These are phyloP conservation scores for Hericium coralloides DNA, from an alignment of 768 basidiomycete species.

Conservation along the genomic window DNA sequence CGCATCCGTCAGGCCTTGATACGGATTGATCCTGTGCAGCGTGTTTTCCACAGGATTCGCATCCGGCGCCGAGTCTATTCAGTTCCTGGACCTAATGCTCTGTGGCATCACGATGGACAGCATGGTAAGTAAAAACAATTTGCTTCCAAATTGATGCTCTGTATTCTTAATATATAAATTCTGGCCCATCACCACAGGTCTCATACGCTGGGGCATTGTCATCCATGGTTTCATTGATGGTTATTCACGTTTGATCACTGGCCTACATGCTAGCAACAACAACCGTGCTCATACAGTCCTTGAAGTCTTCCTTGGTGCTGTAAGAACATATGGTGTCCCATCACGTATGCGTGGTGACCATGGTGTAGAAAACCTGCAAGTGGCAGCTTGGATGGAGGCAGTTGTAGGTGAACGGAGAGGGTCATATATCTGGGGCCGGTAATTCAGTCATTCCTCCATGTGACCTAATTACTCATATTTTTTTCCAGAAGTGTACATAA, in stretches of 20 bases:
- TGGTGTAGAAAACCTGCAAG: conserved; percentile 20
- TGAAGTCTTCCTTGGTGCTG: conserved; percentile 9
- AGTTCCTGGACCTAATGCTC: conserved; percentile 18
- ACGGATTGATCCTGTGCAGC: conserved; percentile 10
- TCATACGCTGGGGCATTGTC: conserved; percentile 16
- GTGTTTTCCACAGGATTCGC: conserved; percentile 4
- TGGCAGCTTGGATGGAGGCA: conserved; percentile 18
- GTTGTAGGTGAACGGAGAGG: conserved; percentile 11
- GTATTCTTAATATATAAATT: not conserved
- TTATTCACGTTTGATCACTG: conserved; percentile 12
- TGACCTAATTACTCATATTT: not conserved
- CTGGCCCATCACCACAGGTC: conserved; percentile 1
- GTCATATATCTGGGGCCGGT: conserved; percentile 22
- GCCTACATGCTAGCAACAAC: conserved; percentile 11
- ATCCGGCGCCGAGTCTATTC: conserved; percentile 12
- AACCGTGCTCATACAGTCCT: conserved; percentile 15
- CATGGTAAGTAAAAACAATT: conserved; percentile 14
- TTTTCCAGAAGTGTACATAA: conserved; percentile 17
- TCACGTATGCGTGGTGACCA: conserved; percentile 19
- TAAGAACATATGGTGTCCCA: conserved; percentile 12
- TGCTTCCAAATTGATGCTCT: not conserved
- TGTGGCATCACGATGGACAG: conserved; percentile 23
- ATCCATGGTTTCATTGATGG: conserved; percentile 19
- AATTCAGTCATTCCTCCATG: not conserved
- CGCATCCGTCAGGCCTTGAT: conserved; percentile 1